Conservation (phyloP, 805 yeast species). For the Metschnikowia sp. region DNA sequence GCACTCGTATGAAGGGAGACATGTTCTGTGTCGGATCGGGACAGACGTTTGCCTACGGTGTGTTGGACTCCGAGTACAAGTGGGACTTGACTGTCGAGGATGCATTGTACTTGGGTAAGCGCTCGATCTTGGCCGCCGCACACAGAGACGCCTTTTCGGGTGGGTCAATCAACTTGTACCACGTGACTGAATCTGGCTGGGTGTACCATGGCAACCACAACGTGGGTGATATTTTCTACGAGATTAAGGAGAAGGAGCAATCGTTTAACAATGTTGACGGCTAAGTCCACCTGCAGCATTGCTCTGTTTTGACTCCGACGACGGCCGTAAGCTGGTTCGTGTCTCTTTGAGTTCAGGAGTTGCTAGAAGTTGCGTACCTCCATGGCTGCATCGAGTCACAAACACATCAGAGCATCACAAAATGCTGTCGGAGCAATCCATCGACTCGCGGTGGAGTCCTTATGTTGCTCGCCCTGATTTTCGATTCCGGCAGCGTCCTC, state of each 20-base stretch:
- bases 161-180: slow-evolving; percentile 91
- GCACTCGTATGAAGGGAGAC: slow-evolving; percentile 92
- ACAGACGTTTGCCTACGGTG: slow-evolving; percentile 99
- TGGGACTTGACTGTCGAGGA: slow-evolving; percentile 94
- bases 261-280: slow-evolving; percentile 81
- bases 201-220: slow-evolving; percentile 91
- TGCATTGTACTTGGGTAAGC: slow-evolving; percentile 89
- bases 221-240: slow-evolving; percentile 90
- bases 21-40: slow-evolving; percentile 98
- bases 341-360: too few species aligned
- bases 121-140: slow-evolving; percentile 95
- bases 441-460: too few species aligned
- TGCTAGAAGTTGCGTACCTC: too few species aligned
- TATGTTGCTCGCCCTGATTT: too few species aligned
- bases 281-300: slow-evolving; percentile 13
- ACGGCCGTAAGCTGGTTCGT: too few species aligned
- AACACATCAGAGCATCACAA: too few species aligned
- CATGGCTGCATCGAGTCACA: too few species aligned
- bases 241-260: slow-evolving; percentile 79
- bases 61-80: slow-evolving; percentile 82
- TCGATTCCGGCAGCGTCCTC: too few species aligned
- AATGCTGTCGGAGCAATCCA: too few species aligned
- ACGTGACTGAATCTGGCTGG: slow-evolving; percentile 94
- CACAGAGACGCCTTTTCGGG: slow-evolving; percentile 99
- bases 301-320: too few species aligned